Conservation (phyloP, 371 early-diverging fungal genomes). For the Apophysomyces elegans region DNA sequence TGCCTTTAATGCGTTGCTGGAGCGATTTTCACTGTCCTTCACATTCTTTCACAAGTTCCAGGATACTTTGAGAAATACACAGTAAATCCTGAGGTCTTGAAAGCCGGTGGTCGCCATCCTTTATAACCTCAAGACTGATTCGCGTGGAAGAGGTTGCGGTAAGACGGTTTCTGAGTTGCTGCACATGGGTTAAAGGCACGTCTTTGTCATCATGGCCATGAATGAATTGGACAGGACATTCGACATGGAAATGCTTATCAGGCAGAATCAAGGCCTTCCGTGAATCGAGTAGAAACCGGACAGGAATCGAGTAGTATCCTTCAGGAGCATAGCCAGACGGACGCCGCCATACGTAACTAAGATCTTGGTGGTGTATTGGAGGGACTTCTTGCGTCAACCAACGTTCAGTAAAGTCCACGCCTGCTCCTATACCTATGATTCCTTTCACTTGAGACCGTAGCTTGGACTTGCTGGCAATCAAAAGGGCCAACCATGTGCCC, state of each 20-base stretch:
- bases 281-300: constrained; percentile 35
- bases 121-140: constrained; percentile 19
- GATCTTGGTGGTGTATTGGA: constrained; percentile 10
- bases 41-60: not conserved
- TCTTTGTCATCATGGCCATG: constrained; percentile 41
- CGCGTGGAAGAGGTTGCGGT: not conserved
- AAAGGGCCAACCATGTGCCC: constrained; percentile 45
- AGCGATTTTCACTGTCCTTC: not conserved
- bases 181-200: constrained; percentile 22
- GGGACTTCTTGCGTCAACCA: constrained; percentile 41
- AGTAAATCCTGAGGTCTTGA: constrained; percentile 37
- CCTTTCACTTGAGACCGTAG: not conserved
- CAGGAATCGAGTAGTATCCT: constrained; percentile 44
- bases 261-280: constrained; percentile 24
- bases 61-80: not conserved
- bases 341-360: constrained; percentile 30
- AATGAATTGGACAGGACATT: constrained; percentile 31
- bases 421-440: constrained; percentile 45
- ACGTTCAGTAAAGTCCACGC: constrained; percentile 42
- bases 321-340: constrained; percentile 35
- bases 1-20: no score
- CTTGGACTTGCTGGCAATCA: constrained; percentile 19
- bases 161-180: not conserved
- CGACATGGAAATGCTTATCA: not conserved
- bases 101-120: constrained; percentile 48